These are phyloP conservation scores for Clonostachys sp. DNA, from an alignment of 2,329 filamentous ascomycete genomes.

Conservation along the genomic window DNA sequence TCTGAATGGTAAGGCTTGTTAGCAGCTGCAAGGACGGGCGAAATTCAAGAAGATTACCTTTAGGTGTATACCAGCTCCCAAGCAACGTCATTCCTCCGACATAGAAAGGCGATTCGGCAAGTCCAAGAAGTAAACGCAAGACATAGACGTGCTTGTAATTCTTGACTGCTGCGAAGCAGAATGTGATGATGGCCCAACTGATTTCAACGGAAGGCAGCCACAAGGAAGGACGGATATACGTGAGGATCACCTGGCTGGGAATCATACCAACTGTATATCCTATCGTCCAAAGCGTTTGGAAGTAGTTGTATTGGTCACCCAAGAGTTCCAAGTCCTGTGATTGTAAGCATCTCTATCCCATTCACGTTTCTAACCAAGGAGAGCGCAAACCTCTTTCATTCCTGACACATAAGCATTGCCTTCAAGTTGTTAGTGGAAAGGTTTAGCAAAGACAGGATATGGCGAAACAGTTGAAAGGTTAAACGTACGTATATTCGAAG, in stretches of 20 bases:
- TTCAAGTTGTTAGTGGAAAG: too few species aligned
- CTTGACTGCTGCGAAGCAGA: conserved; percentile 26
- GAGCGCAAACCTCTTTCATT: conserved; percentile 30
- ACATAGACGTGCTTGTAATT: conserved; percentile 24
- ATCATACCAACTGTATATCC: conserved; percentile 48
- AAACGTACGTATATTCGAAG: too few species aligned
- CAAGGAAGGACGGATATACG: conserved; percentile 25
- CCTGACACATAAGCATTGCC: conserved; percentile 30
- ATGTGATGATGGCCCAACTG: conserved; percentile 16
- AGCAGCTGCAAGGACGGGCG: too few species aligned
- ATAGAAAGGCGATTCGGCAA: conserved; percentile 24
- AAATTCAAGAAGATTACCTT: not conserved
- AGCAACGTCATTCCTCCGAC: conserved; percentile 26
- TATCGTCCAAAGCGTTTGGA: conserved; percentile 46
- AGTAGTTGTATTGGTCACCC: conserved; percentile 48
- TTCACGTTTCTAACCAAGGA: too few species aligned
- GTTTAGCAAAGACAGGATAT: too few species aligned
- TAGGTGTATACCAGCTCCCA: conserved; percentile 33
- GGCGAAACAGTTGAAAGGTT: too few species aligned
- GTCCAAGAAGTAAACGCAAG: conserved; percentile 33
- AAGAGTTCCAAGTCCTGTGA: conserved; percentile 36
- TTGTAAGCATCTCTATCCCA: too few species aligned
- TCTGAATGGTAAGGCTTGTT: conserved; percentile 10
- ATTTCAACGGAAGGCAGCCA: conserved; percentile 28
- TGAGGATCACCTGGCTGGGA: conserved; percentile 28